phyloP scores from a whole-genome alignment of 1,284 basidiomycete genomes.

The Porodaedalea pini region DNA sequence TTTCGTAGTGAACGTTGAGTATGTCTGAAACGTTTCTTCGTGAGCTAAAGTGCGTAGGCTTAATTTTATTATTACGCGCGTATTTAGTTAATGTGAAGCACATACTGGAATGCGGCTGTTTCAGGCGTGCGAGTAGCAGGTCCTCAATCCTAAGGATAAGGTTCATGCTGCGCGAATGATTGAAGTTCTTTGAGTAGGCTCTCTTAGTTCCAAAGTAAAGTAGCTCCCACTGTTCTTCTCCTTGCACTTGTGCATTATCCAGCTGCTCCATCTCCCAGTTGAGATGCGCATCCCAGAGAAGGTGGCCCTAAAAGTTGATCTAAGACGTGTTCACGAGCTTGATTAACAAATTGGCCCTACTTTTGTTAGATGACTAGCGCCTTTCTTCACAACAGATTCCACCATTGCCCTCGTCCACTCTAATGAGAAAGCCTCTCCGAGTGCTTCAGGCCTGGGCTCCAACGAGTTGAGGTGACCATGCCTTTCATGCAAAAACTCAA shows the following conservation, averaged over 20 bases:
- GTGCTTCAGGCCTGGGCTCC: slow-evolving; percentile 43
- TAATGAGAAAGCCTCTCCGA: slow-evolving; percentile 51
- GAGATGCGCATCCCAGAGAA: slow-evolving; percentile 67
- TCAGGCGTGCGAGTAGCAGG: slow-evolving; percentile 54
- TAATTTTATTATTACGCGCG: slow-evolving; percentile 8
- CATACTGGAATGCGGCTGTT: slow-evolving; percentile 68
- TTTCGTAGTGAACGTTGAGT: slow-evolving; percentile 83
- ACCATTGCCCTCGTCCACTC: slow-evolving; percentile 55
- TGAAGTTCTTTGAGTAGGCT: not conserved
- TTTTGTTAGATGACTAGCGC: slow-evolving; percentile 56
- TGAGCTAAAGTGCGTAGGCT: slow-evolving; percentile 41
- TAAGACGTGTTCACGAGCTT: not conserved
- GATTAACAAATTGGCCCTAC: slow-evolving; percentile 32
- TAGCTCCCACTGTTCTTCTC: slow-evolving; percentile 44
- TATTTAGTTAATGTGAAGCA: slow-evolving; percentile 14
- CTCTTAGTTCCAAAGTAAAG: not conserved
- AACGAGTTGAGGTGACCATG: slow-evolving; percentile 46
- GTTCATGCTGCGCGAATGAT: slow-evolving; percentile 30
- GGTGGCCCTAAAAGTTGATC: slow-evolving; percentile 49
- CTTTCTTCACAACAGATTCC: slow-evolving; percentile 57
- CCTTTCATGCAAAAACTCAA: slow-evolving; percentile 61
- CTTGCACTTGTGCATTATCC: slow-evolving; percentile 35
- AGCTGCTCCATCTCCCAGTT: slow-evolving; percentile 75
- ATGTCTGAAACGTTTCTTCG: slow-evolving; percentile 77
- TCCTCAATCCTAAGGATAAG: slow-evolving; percentile 46